Conservation (phyloP, 2,329 filamentous ascomycete species). For the Diaporthe batatas region DNA sequence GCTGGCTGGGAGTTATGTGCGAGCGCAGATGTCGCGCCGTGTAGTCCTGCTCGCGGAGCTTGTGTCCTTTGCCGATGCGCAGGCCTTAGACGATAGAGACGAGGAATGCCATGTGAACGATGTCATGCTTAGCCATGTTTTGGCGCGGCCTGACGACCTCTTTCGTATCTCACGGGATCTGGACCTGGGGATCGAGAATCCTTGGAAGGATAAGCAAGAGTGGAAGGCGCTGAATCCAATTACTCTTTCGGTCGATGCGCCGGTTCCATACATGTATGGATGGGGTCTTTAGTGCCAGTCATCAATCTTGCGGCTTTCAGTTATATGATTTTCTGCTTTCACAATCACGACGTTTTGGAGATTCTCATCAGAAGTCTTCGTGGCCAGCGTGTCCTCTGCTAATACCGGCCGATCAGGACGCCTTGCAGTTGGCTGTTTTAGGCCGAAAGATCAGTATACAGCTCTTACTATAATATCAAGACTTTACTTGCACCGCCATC, state of each 20-base stretch:
- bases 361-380: rapidly evolving
- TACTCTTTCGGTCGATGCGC: no score
- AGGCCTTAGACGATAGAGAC: background rate
- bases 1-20: background rate
- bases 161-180: background rate
- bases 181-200: no score
- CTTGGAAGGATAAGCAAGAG: background rate
- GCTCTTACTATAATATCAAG: rapidly evolving
- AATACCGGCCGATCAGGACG: constrained; percentile 36
- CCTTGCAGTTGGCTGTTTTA: constrained; percentile 30
- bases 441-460: background rate
- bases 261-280: no score
- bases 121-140: background rate
- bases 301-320: background rate
- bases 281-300: no score
- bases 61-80: background rate
- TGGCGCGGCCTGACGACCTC: background rate
- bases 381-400: constrained; percentile 25
- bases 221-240: background rate
- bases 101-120: background rate
- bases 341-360: background rate
- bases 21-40: background rate
- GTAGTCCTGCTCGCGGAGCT: background rate
- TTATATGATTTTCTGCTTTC: rapidly evolving
- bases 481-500: constrained; percentile 47